Evolutionary conservation across 1,139 yeast genomes (phyloP), one percentile per base, ranked within the genome.

Genomic region (Komagataea norvegica): DNA sequence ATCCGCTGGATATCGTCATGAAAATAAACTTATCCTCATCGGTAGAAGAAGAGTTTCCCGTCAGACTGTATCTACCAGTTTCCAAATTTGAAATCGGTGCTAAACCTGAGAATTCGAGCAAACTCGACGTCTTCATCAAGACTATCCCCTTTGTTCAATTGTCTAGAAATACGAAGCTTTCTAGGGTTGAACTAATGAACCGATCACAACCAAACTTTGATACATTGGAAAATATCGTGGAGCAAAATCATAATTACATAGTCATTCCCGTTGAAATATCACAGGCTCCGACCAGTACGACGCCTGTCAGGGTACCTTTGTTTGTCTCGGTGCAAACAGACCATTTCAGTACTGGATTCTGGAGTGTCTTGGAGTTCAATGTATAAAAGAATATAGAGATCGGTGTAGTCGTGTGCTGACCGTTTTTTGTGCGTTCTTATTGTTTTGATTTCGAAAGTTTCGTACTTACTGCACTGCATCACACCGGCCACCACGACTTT

Each of bases 121-220:
- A 49, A 21, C 30, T 51, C 3, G 58, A 56, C 8, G 21, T 31
- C 0, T 36, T 54, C 4, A 29, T 55, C 1, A 49, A 51, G 18
- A 36, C 47, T 2, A 45, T 55, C 1, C 60, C 65, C 7, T 52
- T 59, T 0, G 28, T 51, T 1, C 44, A 48, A 22, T 41, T 59
- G 5, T 49, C 51, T 0, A 40, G 43, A 7, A 36, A 34, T 2
- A 49, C 62, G 1, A 56, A 51, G 18, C 11, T 49, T 0, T 47
- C 60, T 3, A 45, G 62, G 29, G 46, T 52, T 3, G 64, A 58
- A 39, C 33, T 52, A 14, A 44, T 59, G 49, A 49, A 44, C 13
- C 41, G 62, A 19, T 27, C 31, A 5, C 37, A 34, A 1, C 31
- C 36, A 14, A 40, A 38, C 13, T 39, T 38, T 18, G 41, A 38